A percentile compares a stretch with the other conserved stretches of the same genome.
These are phyloP conservation scores for Laguncularia racemosa DNA, from an alignment of 345 rosid species.

Conservation along the genomic window DNA sequence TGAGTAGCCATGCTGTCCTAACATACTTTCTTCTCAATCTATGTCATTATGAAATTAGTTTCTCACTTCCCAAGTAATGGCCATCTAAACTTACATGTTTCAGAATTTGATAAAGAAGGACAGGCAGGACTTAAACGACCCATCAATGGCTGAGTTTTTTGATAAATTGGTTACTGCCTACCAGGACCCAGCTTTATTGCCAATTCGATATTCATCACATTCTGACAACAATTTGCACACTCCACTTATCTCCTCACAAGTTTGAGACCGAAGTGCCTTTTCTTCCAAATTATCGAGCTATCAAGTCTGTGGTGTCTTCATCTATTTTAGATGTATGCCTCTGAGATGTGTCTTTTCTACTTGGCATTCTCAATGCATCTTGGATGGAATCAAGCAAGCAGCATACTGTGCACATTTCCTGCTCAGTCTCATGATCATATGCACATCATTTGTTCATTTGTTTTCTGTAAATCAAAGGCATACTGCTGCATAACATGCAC, in stretches of 20 bases:
- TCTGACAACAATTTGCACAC: slow-evolving; percentile 39
- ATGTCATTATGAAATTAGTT: neutral
- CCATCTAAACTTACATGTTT: slow-evolving; percentile 3
- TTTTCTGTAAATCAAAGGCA: too few species aligned
- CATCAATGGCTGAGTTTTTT: slow-evolving; percentile 53
- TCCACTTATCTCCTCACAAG: slow-evolving; percentile 61
- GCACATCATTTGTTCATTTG: too few species aligned
- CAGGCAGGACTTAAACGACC: slow-evolving; percentile 47
- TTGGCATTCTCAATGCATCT: too few species aligned
- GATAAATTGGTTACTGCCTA: slow-evolving; percentile 50
- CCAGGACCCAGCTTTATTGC: slow-evolving; percentile 71
- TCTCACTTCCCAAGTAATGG: neutral
- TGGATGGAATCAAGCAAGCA: too few species aligned
- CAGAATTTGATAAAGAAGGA: slow-evolving; percentile 79
- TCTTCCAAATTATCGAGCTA: neutral
- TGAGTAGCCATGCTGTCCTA: neutral
- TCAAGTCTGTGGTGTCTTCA: neutral
- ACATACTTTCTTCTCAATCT: neutral
- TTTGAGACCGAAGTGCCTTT: slow-evolving; percentile 13
- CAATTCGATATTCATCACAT: slow-evolving; percentile 42
- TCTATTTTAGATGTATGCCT: neutral
- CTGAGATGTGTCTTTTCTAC: too few species aligned
- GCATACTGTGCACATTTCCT: too few species aligned
- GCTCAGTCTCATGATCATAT: too few species aligned
- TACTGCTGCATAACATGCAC: too few species aligned